phyloP scores from a whole-genome alignment of 164 flowering plant species.

The Tetrastigma voinierianum region DNA sequence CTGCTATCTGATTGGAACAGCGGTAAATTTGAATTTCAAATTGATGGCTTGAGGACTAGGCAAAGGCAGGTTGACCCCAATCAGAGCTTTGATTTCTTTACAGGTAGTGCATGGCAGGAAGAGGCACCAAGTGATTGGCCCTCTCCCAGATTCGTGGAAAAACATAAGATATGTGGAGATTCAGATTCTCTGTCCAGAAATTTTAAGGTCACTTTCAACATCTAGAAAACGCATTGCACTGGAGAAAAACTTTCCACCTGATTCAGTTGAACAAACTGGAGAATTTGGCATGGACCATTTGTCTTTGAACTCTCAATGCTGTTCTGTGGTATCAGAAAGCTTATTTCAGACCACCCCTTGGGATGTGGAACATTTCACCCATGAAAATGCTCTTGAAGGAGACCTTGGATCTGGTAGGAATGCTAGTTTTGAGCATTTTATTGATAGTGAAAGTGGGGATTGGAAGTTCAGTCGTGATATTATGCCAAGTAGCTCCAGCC shows the following conservation, averaged over 20 bases:
- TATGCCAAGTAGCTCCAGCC: conserved; percentile 16
- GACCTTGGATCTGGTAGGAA: conserved; percentile 15
- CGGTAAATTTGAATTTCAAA: conserved; percentile 23
- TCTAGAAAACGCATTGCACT: conserved; percentile 18
- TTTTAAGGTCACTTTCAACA: conserved; percentile 15
- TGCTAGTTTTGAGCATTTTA: conserved; percentile 14
- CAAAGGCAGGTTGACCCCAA: conserved; percentile 14
- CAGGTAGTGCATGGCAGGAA: conserved; percentile 15
- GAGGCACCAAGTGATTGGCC: conserved; percentile 17
- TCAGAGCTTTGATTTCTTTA: conserved; percentile 20
- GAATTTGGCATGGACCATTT: conserved; percentile 14
- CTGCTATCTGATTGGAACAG: conserved; percentile 19
- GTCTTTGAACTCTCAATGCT: conserved; percentile 21
- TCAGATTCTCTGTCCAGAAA: conserved; percentile 19
- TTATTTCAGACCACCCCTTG: conserved; percentile 10
- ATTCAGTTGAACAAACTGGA: conserved; percentile 10
- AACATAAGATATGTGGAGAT: conserved; percentile 16
- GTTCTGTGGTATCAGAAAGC: conserved; percentile 19
- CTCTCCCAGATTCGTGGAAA: conserved; percentile 10
- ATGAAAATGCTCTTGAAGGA: conserved; percentile 19
- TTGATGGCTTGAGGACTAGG: conserved; percentile 24
- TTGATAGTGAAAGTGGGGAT: conserved; percentile 20
- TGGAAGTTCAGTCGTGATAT: conserved; percentile 17
- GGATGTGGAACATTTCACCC: conserved; percentile 17
- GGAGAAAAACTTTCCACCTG: conserved; percentile 19